Percentiles rank a stretch among this genome's conserved stretches.
Evolutionary conservation across 805 yeast genomes (phyloP).

Genomic region (Danielia reshetovae): DNA sequence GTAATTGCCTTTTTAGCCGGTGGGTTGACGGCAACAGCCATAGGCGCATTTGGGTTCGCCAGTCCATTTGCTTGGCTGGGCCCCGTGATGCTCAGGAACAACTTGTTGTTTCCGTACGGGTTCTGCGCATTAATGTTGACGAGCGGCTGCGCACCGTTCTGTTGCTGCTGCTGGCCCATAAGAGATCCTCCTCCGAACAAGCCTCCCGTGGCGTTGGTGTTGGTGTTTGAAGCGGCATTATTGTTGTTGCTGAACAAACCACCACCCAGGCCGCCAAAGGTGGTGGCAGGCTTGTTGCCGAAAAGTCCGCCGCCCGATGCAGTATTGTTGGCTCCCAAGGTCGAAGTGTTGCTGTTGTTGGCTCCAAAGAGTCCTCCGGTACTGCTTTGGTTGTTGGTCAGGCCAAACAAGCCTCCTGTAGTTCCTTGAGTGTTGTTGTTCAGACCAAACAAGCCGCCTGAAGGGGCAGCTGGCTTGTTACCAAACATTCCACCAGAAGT

Average conservation of each 20-base stretch:
- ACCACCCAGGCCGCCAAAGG: conserved; percentile 10
- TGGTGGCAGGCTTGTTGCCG: conserved; percentile 14
- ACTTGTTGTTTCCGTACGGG: conserved; percentile 79
- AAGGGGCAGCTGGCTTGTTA: conserved; percentile 8
- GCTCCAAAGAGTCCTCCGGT: conserved; percentile 13
- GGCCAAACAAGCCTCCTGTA: conserved; percentile 21
- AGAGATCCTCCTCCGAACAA: conserved; percentile 25
- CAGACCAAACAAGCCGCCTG: conserved; percentile 31
- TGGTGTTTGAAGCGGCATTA: conserved; percentile 10
- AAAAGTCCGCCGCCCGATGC: conserved; percentile 16
- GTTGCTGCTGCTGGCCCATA: conserved; percentile 24
- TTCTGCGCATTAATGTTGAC: conserved; percentile 35
- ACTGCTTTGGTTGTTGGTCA: conserved; percentile 5
- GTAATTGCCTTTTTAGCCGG: conserved; percentile 53
- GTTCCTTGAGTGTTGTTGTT: conserved; percentile 12
- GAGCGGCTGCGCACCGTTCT: conserved; percentile 12
- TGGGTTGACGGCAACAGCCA: conserved; percentile 17
- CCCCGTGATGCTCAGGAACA: conserved; percentile 48
- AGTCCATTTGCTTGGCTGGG: conserved; percentile 20
- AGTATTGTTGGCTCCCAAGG: conserved; percentile 1
- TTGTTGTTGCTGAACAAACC: conserved; percentile 28
- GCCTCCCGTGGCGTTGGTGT: conserved; percentile 7
- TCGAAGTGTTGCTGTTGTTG: conserved; percentile 8
- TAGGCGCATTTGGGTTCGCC: conserved; percentile 20
- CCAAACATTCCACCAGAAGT: conserved; percentile 15